Percentiles rank a stretch among this genome's conserved stretches.
Conservation (phyloP, 371 early-diverging fungal species). For the Mucor irregularis region DNA sequence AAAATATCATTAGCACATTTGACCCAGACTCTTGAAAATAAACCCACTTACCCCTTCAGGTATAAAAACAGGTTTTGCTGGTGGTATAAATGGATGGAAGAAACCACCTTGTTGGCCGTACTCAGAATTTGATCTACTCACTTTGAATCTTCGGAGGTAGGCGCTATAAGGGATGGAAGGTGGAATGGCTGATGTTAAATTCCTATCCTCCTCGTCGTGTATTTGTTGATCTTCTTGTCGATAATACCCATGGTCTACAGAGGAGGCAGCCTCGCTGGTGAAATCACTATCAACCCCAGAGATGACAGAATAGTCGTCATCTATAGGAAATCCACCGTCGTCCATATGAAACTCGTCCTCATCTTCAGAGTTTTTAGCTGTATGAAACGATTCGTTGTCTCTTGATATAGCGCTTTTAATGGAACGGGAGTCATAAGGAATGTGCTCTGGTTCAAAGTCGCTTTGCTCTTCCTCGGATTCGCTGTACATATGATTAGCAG, state of each 20-base stretch:
- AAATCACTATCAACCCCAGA: background rate
- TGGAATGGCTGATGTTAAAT: conserved; percentile 33
- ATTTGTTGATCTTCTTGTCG: background rate
- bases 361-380: conserved; percentile 16
- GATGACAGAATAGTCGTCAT: conserved; percentile 2
- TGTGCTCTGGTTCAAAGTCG: background rate
- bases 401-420: conserved; percentile 25
- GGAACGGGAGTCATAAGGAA: conserved; percentile 17
- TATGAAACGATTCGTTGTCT: conserved; percentile 47
- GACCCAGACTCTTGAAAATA: too few relatives aligned
- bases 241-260: background rate
- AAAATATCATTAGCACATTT: background rate
- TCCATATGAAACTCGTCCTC: conserved; percentile 18
- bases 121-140: conserved; percentile 37
- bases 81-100: conserved; percentile 57
- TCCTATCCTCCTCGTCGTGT: background rate
- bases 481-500: background rate
- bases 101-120: conserved; percentile 19
- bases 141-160: conserved; percentile 60
- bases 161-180: conserved; percentile 73
- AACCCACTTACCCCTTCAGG: conserved; percentile 35
- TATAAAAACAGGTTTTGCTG: conserved; percentile 42
- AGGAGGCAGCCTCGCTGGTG: background rate
- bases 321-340: conserved; percentile 1
- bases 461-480: conserved; percentile 3